phyloP scores from a whole-genome alignment of 805 yeast species.

The Candida quercuum region DNA sequence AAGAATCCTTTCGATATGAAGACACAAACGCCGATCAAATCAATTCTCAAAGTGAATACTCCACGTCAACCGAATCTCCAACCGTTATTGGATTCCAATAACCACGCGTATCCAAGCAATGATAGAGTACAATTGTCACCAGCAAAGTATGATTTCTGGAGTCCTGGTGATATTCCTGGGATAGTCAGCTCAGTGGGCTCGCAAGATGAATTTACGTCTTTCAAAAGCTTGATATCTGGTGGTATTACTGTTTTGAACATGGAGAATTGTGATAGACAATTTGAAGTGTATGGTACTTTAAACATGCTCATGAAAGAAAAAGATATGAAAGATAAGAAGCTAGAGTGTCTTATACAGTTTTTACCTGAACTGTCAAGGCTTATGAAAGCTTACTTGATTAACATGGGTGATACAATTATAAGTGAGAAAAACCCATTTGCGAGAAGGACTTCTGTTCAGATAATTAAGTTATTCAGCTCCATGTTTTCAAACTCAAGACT shows the following conservation, averaged over 20 bases:
- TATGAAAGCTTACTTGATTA: constrained; percentile 8
- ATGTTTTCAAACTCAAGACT: constrained; percentile 14
- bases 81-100: constrained; percentile 8
- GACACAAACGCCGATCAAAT: constrained; percentile 16
- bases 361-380: constrained; percentile 7
- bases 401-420: constrained; percentile 7
- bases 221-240: constrained; percentile 16
- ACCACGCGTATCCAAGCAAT: neutral
- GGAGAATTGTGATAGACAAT: constrained; percentile 12
- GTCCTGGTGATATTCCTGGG: constrained; percentile 22
- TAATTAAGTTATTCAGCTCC: constrained; percentile 13
- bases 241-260: constrained; percentile 14
- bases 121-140: constrained; percentile 1
- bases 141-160: constrained; percentile 17
- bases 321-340: constrained; percentile 15
- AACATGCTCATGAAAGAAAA: constrained; percentile 19
- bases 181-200: neutral
- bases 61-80: neutral
- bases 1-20: neutral
- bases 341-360: neutral
- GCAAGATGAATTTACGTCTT: constrained; percentile 9
- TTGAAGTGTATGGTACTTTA: constrained; percentile 23
- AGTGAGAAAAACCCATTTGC: constrained; percentile 16
- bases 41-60: constrained; percentile 15
- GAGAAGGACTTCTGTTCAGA: constrained; percentile 20